These are phyloP conservation scores for Miscanthus lutarioriparius DNA, from an alignment of 176 grass and related monocot genomes.

Conservation along the genomic window DNA sequence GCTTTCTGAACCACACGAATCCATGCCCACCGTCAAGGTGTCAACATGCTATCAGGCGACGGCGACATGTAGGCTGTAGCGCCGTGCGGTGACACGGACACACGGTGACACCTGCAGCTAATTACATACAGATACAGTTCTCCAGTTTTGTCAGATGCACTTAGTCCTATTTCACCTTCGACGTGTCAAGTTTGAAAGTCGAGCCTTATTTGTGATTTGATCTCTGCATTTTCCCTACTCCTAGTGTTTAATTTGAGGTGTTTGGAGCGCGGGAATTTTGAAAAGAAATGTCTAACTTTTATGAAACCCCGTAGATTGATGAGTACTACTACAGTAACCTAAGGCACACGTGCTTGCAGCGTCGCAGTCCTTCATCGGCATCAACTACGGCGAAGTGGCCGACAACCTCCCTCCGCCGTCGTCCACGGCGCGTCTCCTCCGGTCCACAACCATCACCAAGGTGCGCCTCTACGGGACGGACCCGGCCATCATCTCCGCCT, in stretches of 20 bases:
- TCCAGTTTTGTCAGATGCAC: neutral
- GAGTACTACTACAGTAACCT: too few species aligned
- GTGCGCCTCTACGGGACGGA: conserved; percentile 88
- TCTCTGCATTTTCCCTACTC: neutral
- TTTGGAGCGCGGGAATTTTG: neutral
- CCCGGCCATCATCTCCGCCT: conserved; percentile 57
- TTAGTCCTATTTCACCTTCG: too few species aligned
- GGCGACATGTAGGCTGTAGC: neutral
- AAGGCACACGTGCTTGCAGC: conserved; percentile 29
- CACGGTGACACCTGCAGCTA: neutral
- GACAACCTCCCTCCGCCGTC: conserved; percentile 88
- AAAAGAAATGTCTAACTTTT: neutral
- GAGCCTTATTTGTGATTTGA: neutral
- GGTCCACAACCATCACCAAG: conserved; percentile 78
- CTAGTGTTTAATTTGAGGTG: neutral
- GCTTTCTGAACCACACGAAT: neutral
- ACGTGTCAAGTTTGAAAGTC: neutral
- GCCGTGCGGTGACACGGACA: neutral
- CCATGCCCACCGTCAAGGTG: neutral
- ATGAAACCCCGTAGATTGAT: too few species aligned
- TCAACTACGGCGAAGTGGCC: conserved; percentile 89
- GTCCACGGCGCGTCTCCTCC: conserved; percentile 58
- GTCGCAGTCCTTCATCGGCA: conserved; percentile 80
- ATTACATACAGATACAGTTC: neutral
- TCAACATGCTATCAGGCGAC: conserved; percentile 12